Evolutionary conservation across 495 filamentous ascomycete genomes (phyloP), one percentile per base, ranked within the genome.

Genomic region (Penicillium turbatum): DNA sequence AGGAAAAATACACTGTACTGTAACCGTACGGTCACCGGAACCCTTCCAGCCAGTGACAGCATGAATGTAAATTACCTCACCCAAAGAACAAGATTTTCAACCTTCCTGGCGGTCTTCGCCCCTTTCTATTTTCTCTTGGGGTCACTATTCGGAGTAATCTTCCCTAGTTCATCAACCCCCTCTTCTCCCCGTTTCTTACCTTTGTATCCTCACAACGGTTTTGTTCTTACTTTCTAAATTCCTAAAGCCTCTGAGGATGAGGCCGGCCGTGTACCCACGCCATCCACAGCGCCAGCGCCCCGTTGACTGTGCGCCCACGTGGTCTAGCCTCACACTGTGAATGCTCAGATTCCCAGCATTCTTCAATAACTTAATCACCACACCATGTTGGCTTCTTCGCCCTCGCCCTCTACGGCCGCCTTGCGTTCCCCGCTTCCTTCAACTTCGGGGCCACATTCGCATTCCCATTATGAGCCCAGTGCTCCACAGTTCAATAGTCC

Each of bases 361-460:
- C 64, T 27, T 43, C 27, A 34, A 42, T 48, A 41, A 50, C 48
- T 19, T 31, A 44, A 41, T 35, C 29, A 19, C 34, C 44, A 52
- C 60, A 53, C 65, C 53, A 79, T 80, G 75, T 67, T 80, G 60
- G 72, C 71, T 56, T 74, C 77, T 16, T 77, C 76, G 56, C 68
- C 74, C 41, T 77, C 76, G 46, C 69, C 74, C 29, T 77, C 73
- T n/a, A 55, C 60, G 49, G 64, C 66, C 53, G 61, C 71, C 35
- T 60, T 73, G 55, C 71, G 67, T 47, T 68, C 71, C 40, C 60
- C 65, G 37, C 56, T 62, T 26, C 55, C 67, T 38, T 38, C 47
- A 35, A 50, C 44, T n/a, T 60, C 61, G 42, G 60, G 43, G 40
- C 62, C 69, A 55, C 57, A 57, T 50, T 53, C 63, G 13, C 53